A percentile compares a stretch with the other conserved stretches of the same genome.
Evolutionary conservation across 805 yeast species (phyloP).

Genomic region (Blastobotrys mokoenaii): DNA sequence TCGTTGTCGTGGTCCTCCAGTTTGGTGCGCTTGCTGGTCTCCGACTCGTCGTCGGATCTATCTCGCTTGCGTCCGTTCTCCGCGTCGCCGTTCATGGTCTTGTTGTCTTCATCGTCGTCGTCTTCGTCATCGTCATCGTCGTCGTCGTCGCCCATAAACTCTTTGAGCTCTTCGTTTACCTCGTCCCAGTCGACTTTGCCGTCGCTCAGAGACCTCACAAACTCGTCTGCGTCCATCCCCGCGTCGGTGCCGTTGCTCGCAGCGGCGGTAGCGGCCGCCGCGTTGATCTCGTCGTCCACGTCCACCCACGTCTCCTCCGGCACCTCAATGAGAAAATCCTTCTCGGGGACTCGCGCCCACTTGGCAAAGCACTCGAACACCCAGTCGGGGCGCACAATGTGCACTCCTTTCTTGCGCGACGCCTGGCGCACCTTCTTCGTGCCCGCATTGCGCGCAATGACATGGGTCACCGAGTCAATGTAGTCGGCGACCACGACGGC

Average conservation of each 20-base stretch:
- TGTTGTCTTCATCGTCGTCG: conserved; percentile 20
- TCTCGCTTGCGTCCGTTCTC: conserved; percentile 10
- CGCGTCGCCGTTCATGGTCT: conserved; percentile 12
- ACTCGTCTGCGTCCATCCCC: conserved; percentile 37
- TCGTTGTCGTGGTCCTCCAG: conserved; percentile 18
- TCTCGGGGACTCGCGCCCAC: conserved; percentile 67
- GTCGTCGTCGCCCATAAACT: conserved; percentile 31
- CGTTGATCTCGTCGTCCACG: conserved; percentile 25
- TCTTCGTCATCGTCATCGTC: conserved; percentile 27
- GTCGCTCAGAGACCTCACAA: conserved; percentile 19
- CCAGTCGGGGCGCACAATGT: conserved; percentile 91
- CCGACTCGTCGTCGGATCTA: conserved; percentile 3
- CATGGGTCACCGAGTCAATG: conserved; percentile 71
- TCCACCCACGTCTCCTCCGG: conserved; percentile 39
- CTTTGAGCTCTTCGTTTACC: conserved; percentile 48
- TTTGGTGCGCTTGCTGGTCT: conserved; percentile 11
- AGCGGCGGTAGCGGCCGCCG: conserved; percentile 31
- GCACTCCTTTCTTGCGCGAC: conserved; percentile 47
- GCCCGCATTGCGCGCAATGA: conserved; percentile 69
- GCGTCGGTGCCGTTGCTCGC: conserved; percentile 34
- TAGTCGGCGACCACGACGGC: conserved; percentile 72
- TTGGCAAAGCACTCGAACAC: conserved; percentile 71
- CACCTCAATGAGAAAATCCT: conserved; percentile 39
- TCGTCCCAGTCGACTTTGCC: conserved; percentile 39
- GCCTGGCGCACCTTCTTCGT: conserved; percentile 85